A percentile compares a stretch with the other conserved stretches of the same genome.
Conservation (phyloP, 257 asterid genomes). For the Salvia hispanica region DNA sequence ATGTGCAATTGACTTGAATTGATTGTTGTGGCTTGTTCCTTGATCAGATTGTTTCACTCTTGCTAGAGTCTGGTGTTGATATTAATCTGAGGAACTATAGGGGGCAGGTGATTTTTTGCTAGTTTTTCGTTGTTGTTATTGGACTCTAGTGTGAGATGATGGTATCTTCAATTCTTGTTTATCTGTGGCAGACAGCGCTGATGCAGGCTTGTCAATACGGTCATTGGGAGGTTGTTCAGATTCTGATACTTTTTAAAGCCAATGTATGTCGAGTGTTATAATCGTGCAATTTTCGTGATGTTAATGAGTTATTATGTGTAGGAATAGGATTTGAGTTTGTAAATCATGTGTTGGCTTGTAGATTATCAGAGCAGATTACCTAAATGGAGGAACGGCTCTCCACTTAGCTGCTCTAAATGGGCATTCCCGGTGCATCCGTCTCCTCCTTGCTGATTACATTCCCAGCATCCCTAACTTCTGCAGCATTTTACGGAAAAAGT, state of each 20-base stretch:
- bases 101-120: slow-evolving; percentile 61
- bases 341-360: slow-evolving; percentile 34
- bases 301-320: neutral
- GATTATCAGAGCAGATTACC: slow-evolving; percentile 84
- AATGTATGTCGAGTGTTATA: slow-evolving; percentile 52
- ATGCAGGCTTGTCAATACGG: slow-evolving; percentile 97
- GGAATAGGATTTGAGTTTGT: slow-evolving; percentile 20
- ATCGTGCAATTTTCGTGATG: slow-evolving; percentile 16
- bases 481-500: slow-evolving; percentile 50
- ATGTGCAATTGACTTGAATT: slow-evolving; percentile 29
- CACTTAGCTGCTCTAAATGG: slow-evolving; percentile 92
- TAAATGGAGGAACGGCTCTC: slow-evolving; percentile 88
- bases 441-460: slow-evolving; percentile 77
- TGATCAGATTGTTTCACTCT: slow-evolving; percentile 72
- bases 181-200: slow-evolving; percentile 74
- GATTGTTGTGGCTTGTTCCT: slow-evolving; percentile 14
- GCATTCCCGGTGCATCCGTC: slow-evolving; percentile 76
- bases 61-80: slow-evolving; percentile 82
- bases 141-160: neutral
- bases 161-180: neutral
- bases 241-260: slow-evolving; percentile 71
- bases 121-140: neutral
- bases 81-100: slow-evolving; percentile 83
- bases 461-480: slow-evolving; percentile 72
- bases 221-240: slow-evolving; percentile 96